phyloP scores from a whole-genome alignment of 768 basidiomycete genomes.

The Calocybe gangraenosa region DNA sequence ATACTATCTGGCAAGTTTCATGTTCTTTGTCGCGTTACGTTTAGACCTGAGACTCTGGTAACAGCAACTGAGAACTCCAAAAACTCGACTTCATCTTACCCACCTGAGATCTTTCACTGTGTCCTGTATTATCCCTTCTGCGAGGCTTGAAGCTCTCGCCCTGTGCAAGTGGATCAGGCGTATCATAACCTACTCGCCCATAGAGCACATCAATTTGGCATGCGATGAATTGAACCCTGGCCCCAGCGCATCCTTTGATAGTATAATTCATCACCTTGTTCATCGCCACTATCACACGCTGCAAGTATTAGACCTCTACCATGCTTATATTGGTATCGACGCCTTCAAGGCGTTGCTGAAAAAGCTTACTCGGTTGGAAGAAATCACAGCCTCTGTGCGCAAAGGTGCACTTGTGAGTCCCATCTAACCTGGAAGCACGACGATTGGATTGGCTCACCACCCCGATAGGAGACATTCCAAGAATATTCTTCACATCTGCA shows the following conservation, averaged over 20 bases:
- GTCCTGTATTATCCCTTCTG: conserved; percentile 17
- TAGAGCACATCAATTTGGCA: conserved; percentile 25
- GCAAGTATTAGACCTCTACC: conserved; percentile 19
- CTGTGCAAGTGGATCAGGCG: conserved; percentile 34
- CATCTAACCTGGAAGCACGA: too few relatives aligned
- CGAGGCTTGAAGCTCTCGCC: conserved; percentile 17
- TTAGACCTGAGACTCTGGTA: not conserved
- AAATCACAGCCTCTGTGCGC: conserved; percentile 27
- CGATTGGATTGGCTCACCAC: too few relatives aligned
- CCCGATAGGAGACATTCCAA: conserved; percentile 23
- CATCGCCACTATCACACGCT: conserved; percentile 25
- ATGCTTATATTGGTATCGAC: conserved; percentile 14
- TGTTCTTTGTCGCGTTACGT: conserved; percentile 9
- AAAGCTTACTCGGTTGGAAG: conserved; percentile 31
- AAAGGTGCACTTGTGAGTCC: conserved; percentile 27
- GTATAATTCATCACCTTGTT: conserved; percentile 30
- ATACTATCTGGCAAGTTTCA: conserved; percentile 46
- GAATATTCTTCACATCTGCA: conserved; percentile 16
- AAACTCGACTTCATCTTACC: conserved; percentile 16
- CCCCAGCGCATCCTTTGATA: conserved; percentile 25
- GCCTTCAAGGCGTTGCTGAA: conserved; percentile 24
- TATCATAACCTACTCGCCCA: conserved; percentile 25
- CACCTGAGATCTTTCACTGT: conserved; percentile 30
- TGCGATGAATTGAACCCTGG: conserved; percentile 19
- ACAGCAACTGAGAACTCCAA: conserved; percentile 40